phyloP scores from a whole-genome alignment of 306 rosid genomes.

The Vicia villosa region DNA sequence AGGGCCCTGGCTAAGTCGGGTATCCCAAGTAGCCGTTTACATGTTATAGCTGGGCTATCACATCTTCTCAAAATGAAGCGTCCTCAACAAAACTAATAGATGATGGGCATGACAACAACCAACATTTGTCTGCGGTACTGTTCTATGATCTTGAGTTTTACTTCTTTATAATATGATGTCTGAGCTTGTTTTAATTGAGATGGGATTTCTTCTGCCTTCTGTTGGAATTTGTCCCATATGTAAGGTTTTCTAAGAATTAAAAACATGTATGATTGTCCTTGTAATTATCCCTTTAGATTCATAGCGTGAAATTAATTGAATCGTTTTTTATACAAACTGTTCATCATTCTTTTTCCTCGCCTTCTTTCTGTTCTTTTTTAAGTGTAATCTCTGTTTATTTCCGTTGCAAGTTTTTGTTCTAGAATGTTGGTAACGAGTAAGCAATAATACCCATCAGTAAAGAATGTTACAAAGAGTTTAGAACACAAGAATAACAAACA shows the following conservation, averaged over 20 bases:
- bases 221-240: constrained; percentile 15
- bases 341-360: neutral
- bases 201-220: neutral
- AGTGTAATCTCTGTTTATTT: neutral
- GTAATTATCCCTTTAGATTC: neutral
- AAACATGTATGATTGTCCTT: neutral
- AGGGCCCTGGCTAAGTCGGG: constrained; percentile 85
- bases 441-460: too few species aligned
- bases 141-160: neutral
- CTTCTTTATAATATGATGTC: neutral
- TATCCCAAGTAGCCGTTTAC: constrained; percentile 78
- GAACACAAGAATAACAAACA: neutral
- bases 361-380: neutral
- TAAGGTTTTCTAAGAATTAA: neutral
- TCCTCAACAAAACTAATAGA: constrained; percentile 37
- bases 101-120: constrained; percentile 16
- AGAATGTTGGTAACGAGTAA: neutral
- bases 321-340: neutral
- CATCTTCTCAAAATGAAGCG: constrained; percentile 85
- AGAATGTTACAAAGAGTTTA: too few species aligned
- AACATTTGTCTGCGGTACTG: neutral
- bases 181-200: constrained; percentile 3
- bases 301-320: neutral
- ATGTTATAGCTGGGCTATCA: constrained; percentile 81
- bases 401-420: neutral